Evolutionary conservation across 2,329 filamentous ascomycete species (phyloP).

Genomic region (Lecanicillium sp.): DNA sequence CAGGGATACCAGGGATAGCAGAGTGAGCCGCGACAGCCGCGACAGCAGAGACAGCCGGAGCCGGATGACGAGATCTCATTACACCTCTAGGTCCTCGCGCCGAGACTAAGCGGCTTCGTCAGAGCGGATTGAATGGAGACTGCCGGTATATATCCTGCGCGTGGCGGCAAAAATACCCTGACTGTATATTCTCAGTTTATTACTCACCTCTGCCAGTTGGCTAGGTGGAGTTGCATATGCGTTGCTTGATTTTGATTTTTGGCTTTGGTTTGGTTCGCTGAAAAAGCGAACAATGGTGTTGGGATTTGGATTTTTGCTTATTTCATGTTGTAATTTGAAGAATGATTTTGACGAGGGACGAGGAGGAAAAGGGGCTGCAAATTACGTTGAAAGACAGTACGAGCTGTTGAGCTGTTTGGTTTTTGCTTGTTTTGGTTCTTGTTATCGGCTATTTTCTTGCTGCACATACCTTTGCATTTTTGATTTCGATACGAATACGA

Average conservation of each 20-base stretch:
- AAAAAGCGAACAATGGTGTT: neutral
- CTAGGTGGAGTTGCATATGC: neutral
- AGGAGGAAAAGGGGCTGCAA: neutral
- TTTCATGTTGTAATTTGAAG: slow-evolving; percentile 2
- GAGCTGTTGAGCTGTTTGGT: neutral
- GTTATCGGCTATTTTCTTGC: neutral
- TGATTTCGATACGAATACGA: neutral
- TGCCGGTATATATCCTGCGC: neutral
- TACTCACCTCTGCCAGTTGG: neutral
- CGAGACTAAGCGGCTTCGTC: neutral
- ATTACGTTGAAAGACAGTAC: neutral
- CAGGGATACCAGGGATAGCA: slow-evolving; percentile 21
- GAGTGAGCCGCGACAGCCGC: slow-evolving; percentile 11
- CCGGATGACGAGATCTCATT: slow-evolving; percentile 23
- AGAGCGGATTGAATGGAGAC: neutral
- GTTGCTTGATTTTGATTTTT: neutral
- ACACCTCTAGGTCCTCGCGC: slow-evolving; percentile 22
- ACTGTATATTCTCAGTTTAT: neutral
- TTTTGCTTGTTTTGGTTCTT: neutral
- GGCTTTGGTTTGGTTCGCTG: neutral
- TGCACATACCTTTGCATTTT: slow-evolving; percentile 11
- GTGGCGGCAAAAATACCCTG: neutral
- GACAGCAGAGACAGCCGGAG: slow-evolving; percentile 9
- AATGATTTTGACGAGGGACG: neutral
- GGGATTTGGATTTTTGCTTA: too few species aligned